Percentiles rank a stretch among this genome's conserved stretches.
Conservation (phyloP, 192 early-diverging fungal genomes). For the Coemansia aciculifera region DNA sequence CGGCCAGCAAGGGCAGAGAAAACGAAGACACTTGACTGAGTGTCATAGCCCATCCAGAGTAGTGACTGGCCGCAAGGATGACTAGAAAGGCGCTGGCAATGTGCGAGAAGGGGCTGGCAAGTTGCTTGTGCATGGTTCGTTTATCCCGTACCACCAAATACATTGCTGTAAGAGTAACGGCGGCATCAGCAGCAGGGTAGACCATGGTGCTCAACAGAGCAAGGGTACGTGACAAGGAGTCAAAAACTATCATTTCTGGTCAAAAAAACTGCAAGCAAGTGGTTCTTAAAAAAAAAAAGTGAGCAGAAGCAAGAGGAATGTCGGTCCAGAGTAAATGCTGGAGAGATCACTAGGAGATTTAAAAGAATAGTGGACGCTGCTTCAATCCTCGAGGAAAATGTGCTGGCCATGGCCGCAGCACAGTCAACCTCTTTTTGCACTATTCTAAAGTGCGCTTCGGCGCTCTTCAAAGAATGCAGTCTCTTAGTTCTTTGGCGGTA, state of each 20-base stretch:
- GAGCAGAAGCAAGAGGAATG: no score
- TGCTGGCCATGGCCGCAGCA: no score
- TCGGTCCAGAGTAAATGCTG: no score
- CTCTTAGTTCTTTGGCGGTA: no score
- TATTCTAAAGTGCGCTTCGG: no score
- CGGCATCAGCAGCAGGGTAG: background rate
- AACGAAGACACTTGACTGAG: background rate
- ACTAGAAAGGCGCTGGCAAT: slow-evolving; percentile 6
- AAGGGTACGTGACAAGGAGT: background rate
- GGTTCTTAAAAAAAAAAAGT: no score
- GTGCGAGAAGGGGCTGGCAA: background rate
- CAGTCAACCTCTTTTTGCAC: no score
- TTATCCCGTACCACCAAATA: background rate
- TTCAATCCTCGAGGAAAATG: no score
- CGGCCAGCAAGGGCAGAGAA: background rate
- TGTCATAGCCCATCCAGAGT: background rate
- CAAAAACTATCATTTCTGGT: background rate
- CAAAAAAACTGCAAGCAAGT: no score
- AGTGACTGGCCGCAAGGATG: slow-evolving; percentile 2
- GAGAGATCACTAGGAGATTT: no score
- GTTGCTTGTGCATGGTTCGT: background rate
- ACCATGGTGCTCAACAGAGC: background rate
- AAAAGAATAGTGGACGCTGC: no score
- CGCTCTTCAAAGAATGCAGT: no score
- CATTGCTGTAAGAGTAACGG: background rate